phyloP scores from a whole-genome alignment of 2,329 filamentous ascomycete genomes.

The Talaromyces sp. region DNA sequence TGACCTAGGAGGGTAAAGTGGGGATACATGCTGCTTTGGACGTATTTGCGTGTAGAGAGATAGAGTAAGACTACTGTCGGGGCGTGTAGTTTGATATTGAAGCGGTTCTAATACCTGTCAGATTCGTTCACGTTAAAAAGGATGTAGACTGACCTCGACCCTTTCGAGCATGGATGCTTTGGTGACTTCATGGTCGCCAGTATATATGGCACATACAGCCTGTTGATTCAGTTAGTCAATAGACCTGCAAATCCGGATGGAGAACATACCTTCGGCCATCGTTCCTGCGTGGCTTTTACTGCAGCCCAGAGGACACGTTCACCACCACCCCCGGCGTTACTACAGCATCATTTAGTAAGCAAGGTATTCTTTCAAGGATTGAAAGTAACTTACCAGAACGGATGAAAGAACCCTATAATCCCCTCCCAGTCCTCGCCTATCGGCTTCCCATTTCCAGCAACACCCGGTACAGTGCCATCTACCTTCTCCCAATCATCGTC shows the following conservation, averaged over 20 bases:
- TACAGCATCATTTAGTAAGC: slow-evolving; percentile 67
- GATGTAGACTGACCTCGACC: slow-evolving; percentile 59
- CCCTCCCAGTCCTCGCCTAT: slow-evolving; percentile 68
- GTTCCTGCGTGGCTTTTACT: slow-evolving; percentile 81
- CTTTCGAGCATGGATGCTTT: slow-evolving; percentile 74
- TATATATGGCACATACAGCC: slow-evolving; percentile 89
- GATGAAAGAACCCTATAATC: slow-evolving; percentile 93
- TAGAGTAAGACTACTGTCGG: slow-evolving; percentile 86
- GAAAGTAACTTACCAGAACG: slow-evolving; percentile 69
- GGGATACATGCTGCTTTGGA: slow-evolving; percentile 83
- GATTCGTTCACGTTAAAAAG: background rate
- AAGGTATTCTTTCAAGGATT: slow-evolving; percentile 47
- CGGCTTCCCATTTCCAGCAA: slow-evolving; percentile 43
- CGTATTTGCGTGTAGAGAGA: slow-evolving; percentile 79
- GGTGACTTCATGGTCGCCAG: slow-evolving; percentile 83
- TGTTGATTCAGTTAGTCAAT: background rate
- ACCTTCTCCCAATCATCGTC: slow-evolving; percentile 71
- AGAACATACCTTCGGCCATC: slow-evolving; percentile 64
- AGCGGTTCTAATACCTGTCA: slow-evolving; percentile 60
- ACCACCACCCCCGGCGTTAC: slow-evolving; percentile 92
- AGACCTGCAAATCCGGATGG: background rate
- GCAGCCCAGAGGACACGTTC: slow-evolving; percentile 96
- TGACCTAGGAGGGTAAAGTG: slow-evolving; percentile 93
- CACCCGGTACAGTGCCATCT: slow-evolving; percentile 50
- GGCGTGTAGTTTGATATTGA: slow-evolving; percentile 85